A percentile compares a stretch with the other conserved stretches of the same genome.
These are phyloP conservation scores for Agrocybe chaxingu DNA, from an alignment of 768 basidiomycete genomes.

Conservation along the genomic window DNA sequence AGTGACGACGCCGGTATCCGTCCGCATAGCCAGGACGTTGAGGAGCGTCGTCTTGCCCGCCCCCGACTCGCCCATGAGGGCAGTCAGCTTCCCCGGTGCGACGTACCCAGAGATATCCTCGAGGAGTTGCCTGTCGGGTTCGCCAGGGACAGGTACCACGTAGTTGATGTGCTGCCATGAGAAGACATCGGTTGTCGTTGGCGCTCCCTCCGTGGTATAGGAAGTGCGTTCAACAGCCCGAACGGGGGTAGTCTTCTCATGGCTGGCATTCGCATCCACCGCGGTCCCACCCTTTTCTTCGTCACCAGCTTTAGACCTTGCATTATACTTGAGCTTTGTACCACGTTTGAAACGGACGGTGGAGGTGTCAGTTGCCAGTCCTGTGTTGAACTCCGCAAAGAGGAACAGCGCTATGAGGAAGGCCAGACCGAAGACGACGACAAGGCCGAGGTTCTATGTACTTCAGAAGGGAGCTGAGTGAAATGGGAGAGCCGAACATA, in stretches of 20 bases:
- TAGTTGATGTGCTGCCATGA: slow-evolving; percentile 79
- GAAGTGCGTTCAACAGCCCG: too few relatives aligned
- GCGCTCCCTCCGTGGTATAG: not conserved
- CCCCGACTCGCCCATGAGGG: slow-evolving; percentile 66
- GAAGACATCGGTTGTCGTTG: slow-evolving; percentile 59
- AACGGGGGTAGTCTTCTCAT: too few relatives aligned
- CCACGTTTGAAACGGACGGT: slow-evolving; percentile 68
- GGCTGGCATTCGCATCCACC: not conserved
- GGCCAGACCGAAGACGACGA: slow-evolving; percentile 57
- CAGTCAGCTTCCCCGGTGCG: slow-evolving; percentile 77
- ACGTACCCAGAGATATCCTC: slow-evolving; percentile 79
- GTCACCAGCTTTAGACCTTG: not conserved
- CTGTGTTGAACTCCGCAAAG: slow-evolving; percentile 52
- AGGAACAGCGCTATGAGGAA: slow-evolving; percentile 55
- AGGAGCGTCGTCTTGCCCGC: slow-evolving; percentile 58
- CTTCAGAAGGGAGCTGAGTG: not conserved
- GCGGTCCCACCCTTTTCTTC: not conserved
- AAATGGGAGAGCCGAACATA: slow-evolving; percentile 17
- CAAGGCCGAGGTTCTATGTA: slow-evolving; percentile 60
- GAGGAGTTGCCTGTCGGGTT: slow-evolving; percentile 46
- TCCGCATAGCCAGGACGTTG: slow-evolving; percentile 54
- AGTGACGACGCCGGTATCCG: slow-evolving; percentile 41
- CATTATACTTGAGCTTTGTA: slow-evolving; percentile 20
- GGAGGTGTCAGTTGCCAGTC: slow-evolving; percentile 28
- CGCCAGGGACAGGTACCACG: slow-evolving; percentile 54